Evolutionary conservation across 2,329 filamentous ascomycete genomes (phyloP), one percentile per base, ranked within the genome.

Genomic region (Phyllosticta citribraziliensis): DNA sequence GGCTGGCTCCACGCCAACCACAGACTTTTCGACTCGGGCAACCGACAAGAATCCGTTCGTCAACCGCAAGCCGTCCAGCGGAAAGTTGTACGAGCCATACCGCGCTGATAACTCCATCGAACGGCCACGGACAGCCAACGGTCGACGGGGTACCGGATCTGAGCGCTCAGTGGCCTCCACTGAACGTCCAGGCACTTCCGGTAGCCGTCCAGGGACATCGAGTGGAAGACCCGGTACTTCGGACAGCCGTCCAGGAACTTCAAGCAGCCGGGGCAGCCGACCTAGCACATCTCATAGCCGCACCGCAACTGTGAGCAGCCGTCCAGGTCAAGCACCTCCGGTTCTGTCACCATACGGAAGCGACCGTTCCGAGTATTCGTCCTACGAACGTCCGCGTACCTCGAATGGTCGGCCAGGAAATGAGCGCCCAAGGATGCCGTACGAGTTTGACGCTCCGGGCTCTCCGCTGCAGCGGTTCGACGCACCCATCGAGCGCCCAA

Each of bases 1-100:
- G 6, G 72, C 70, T 54, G 67, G 66, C 52, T 67, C 66, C 20
- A 69, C 68, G 24, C 50, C 66, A 68, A 56, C 65, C 66, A 4
- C 73, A 70, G 3, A 72, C 19, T 53, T 27, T 53, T 53, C 40
- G 40, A 47, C 17, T n/a, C 6, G 40, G 14, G 17, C 14, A n/a
- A n/a, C n/a, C 14, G 40, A 47, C 14, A 47, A 19, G 17, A 47
- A 47, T 47, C 40, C 40, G 4, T 47, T 47, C 17, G 8, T 47
- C 6, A n/a, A n/a, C 14, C 40, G 40, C 40, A 47, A 47, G 40
- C 40, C 40, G n/a, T 47, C 40, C 6, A 47, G 40, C n/a, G 40
- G 40, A 47, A 47, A 47, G 14, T 17, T 47, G 14, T 47, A 47
- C 40, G 40, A 47, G 40, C 40, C 40, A n/a, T 47, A 47, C 40